A percentile compares a stretch with the other conserved stretches of the same genome.
These are phyloP conservation scores for Knoxia roxburghii DNA, from an alignment of 257 asterid species.

Conservation along the genomic window DNA sequence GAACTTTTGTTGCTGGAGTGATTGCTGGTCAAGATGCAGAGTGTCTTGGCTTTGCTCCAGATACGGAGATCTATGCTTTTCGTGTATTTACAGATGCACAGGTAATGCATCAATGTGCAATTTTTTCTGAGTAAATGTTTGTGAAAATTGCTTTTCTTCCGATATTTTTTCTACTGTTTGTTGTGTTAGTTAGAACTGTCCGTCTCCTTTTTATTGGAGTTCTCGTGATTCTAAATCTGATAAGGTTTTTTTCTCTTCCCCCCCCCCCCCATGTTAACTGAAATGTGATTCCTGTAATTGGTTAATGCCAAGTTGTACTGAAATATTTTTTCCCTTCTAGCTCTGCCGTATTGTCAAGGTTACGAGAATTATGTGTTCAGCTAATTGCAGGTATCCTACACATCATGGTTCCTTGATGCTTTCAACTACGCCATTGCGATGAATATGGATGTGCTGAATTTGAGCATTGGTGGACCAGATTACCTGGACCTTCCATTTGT, in stretches of 20 bases:
- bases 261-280: no score
- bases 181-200: background rate
- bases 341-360: constrained; percentile 38
- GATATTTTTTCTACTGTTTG: background rate
- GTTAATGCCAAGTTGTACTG: background rate
- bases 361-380: constrained; percentile 85
- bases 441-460: constrained; percentile 93
- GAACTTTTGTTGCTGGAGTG: constrained; percentile 98
- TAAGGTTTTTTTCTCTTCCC: no score
- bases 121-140: background rate
- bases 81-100: constrained; percentile 97
- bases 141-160: background rate
- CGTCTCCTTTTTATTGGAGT: no score
- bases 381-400: constrained; percentile 97
- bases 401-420: constrained; percentile 99
- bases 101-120: constrained; percentile 57
- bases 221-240: no score
- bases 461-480: constrained; percentile 99
- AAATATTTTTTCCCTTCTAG: constrained; percentile 11
- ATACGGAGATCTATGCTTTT: constrained; percentile 91
- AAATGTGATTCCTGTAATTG: background rate
- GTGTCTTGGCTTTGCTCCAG: constrained; percentile 99
- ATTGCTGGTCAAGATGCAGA: constrained; percentile 92
- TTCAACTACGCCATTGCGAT: constrained; percentile 96
- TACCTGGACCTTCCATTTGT: constrained; percentile 64